phyloP scores from a whole-genome alignment of 192 early-diverging fungal species.

The Paraglomus brasilianum region DNA sequence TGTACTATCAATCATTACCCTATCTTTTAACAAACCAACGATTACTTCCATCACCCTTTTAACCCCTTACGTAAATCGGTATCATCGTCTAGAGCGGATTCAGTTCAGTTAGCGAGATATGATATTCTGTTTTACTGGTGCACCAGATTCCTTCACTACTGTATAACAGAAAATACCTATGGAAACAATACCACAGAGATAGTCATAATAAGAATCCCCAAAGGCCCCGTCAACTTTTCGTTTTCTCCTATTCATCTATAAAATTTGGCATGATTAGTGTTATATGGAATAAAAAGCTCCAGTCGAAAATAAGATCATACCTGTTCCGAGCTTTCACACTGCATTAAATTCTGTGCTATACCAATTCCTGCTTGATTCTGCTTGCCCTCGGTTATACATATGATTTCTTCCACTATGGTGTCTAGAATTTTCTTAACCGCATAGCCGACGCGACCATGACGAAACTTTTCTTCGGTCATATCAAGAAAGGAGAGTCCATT shows the following conservation, averaged over 20 bases:
- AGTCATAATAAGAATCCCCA: slow-evolving; percentile 5
- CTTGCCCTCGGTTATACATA: background rate
- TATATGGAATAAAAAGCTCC: background rate
- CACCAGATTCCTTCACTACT: background rate
- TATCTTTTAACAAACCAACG: slow-evolving; percentile 17
- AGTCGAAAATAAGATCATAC: background rate
- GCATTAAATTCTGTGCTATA: slow-evolving; percentile 1
- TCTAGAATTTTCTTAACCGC: background rate
- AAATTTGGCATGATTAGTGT: background rate
- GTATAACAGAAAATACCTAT: slow-evolving; percentile 12
- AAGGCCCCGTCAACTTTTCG: background rate
- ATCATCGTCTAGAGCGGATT: background rate
- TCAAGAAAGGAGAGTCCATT: background rate
- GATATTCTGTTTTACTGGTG: background rate
- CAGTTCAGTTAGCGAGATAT: background rate
- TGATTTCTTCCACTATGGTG: background rate
- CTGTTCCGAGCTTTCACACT: background rate
- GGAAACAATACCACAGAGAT: slow-evolving; percentile 10
- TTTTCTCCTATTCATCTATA: slow-evolving; percentile 8
- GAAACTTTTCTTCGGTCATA: slow-evolving; percentile 18
- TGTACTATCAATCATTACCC: background rate
- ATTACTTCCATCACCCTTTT: background rate
- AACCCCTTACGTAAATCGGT: background rate
- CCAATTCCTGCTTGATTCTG: background rate
- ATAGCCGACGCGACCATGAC: slow-evolving; percentile 4